Percentiles rank a stretch among this genome's conserved stretches.
phyloP scores from a whole-genome alignment of 768 basidiomycete genomes.

The Boletus subcaerulescens region DNA sequence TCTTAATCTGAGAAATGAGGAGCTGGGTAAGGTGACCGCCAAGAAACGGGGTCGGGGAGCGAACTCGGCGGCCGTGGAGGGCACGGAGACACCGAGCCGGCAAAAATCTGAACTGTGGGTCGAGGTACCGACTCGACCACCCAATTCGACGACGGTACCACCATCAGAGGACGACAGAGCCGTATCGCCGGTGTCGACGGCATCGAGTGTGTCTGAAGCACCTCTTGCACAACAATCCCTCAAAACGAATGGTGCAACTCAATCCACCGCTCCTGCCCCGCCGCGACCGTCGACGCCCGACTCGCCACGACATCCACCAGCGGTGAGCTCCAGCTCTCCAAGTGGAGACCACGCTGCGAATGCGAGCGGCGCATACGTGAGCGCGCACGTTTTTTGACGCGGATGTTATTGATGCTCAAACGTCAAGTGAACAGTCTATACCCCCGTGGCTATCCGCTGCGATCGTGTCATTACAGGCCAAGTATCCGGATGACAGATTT shows the following conservation, averaged over 20 bases:
- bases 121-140: conserved; percentile 34
- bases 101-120: conserved; percentile 37
- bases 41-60: conserved; percentile 46
- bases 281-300: conserved; percentile 24
- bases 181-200: conserved; percentile 67
- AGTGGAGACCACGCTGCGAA: conserved; percentile 9
- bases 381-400: conserved; percentile 16
- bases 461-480: conserved; percentile 62
- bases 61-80: conserved; percentile 30
- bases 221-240: conserved; percentile 63
- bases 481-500: conserved; percentile 81
- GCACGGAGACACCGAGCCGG: conserved; percentile 53
- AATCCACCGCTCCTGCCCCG: conserved; percentile 17
- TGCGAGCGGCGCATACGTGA: conserved; percentile 26
- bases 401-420: conserved; percentile 33
- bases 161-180: conserved; percentile 51
- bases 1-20: conserved; percentile 53
- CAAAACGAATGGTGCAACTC: conserved; percentile 53
- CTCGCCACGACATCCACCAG: conserved; percentile 18
- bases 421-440: conserved; percentile 37
- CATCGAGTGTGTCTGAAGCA: conserved; percentile 70
- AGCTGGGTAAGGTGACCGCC: conserved; percentile 48
- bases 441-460: conserved; percentile 73
- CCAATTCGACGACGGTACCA: conserved; percentile 27
- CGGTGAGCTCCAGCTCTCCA: conserved; percentile 19